Evolutionary conservation across 441 rosid genomes (phyloP).

Genomic region (Populus tomentosa): DNA sequence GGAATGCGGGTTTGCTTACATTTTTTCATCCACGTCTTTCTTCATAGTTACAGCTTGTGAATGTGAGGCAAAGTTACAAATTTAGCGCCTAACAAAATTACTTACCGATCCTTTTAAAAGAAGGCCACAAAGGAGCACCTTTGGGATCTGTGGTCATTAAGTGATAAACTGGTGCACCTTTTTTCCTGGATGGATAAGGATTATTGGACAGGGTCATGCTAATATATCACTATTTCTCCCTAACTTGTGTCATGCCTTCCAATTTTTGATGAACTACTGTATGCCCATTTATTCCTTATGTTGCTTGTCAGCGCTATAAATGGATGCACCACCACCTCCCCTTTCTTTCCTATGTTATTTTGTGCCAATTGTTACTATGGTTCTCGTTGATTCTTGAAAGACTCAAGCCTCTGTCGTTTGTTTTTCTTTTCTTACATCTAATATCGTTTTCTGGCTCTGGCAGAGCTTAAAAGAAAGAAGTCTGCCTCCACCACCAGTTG

Average conservation of each 20-base stretch:
- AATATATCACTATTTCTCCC: too few species aligned
- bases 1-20: not conserved
- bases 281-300: not conserved
- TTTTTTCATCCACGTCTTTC: not conserved
- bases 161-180: not conserved
- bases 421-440: not conserved
- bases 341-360: not conserved
- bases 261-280: not conserved
- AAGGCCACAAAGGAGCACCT: not conserved
- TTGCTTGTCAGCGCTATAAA: not conserved
- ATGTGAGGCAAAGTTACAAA: not conserved
- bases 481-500: conserved; percentile 20
- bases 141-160: not conserved
- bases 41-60: not conserved
- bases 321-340: not conserved
- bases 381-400: conserved; percentile 1
- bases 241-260: not conserved
- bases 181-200: not conserved
- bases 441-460: conserved; percentile 7
- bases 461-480: conserved; percentile 51
- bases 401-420: not conserved
- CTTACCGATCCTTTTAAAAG: not conserved
- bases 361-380: not conserved
- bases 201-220: not conserved
- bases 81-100: not conserved